Evolutionary conservation across 2,329 filamentous ascomycete genomes (phyloP), one percentile per base, ranked within the genome.

Genomic region (Phoma sp.): DNA sequence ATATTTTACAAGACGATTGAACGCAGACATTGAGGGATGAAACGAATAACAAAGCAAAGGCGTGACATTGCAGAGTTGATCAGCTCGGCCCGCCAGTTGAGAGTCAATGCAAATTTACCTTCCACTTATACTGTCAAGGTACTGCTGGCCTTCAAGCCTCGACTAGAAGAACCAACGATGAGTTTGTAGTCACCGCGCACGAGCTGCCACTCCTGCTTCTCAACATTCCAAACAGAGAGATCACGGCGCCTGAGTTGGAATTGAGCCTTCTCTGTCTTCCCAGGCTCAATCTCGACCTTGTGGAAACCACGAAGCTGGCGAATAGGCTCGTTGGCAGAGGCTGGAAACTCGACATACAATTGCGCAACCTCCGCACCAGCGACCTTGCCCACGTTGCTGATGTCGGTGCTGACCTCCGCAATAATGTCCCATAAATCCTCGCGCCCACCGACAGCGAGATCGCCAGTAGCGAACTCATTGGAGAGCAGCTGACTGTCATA

Each of bases 391-490:
- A 61, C 68, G 60, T 77, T 77, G 8, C 60, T 68, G 48, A 76
- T 65, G 23, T 66, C 70, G 7, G 66, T 69, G 6, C 69, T 72
- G 14, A 75, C 60, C 10, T 72, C 74, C 1, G 68, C 65, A 14
- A 76, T 67, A 9, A 66, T 68, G 30, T 73, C 67, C 55, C 60
- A 76, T 18, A 75, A 68, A 48, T 73, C 66, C 3, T 60, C 58
- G 8, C 64, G 62, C 7, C 71, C 68, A 29, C 72, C 68, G 2
- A 69, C 64, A 13, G 47, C 59, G 22, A 63, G 67, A 8, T 61
- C 49, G 32, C 67, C 64, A 5, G 61, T 62, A 10, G 71, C 65
- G 76, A 90, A 90, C 53, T 83, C 72, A 67, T 43, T 42, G 11
- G 47, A 51, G 4, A 55, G 42, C 22, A 44, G 42, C 22, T 55